Base-by-base conservation (phyloP, 202 grass and related monocot genomes). In the Dendrocalamus latiflorus region DNA sequence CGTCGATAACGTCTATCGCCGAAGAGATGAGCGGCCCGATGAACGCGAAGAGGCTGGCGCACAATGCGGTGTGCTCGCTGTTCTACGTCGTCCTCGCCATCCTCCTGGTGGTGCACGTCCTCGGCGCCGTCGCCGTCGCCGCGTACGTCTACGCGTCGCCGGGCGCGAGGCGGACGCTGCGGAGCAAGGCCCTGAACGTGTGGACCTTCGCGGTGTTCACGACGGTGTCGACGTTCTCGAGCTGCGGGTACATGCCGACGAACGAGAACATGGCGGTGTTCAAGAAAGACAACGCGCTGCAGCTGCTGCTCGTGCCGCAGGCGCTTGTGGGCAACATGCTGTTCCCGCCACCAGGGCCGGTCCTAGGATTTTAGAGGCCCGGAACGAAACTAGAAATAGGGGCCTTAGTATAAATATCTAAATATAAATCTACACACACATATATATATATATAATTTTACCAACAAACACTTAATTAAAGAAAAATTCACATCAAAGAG, bases 231-330 rank as follows among this genome's bases (percentile, higher is more conserved):
- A 90, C 90, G 4, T 92, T 92, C 83, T 84, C 88, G 7, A 92
- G 14, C 78, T 90, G 90, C 75, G 85, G 93, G 1, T 95, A 56
- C 72, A 45, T 86, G 78, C 93, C 90, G 20, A 90, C 76, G 21
- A 95, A 95, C 84, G 88, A 92, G 82, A 92, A 88, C 83, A 95
- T 95, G 93, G 6, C 12, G 0, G 62, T 54, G 1, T 95, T 95
- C 79, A 83, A 14, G 7, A 83, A 78, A 45, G 79, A 88, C 72
- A 56, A 54, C 26, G 72, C 82, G 34, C 86, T 95, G 68, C 84
- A 91, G 78, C 86, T 95, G 54, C 76, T 90, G 65, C 86, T 95
- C 6, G 30, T 85, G 51, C 86, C 86, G 25, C 85, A 93, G 75
- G 81, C 72, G 26, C 80, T 95, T 10, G 70, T 76, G n/a, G 88